Conservation (phyloP, 176 grass and related monocot genomes). For the Eleusine indica region DNA sequence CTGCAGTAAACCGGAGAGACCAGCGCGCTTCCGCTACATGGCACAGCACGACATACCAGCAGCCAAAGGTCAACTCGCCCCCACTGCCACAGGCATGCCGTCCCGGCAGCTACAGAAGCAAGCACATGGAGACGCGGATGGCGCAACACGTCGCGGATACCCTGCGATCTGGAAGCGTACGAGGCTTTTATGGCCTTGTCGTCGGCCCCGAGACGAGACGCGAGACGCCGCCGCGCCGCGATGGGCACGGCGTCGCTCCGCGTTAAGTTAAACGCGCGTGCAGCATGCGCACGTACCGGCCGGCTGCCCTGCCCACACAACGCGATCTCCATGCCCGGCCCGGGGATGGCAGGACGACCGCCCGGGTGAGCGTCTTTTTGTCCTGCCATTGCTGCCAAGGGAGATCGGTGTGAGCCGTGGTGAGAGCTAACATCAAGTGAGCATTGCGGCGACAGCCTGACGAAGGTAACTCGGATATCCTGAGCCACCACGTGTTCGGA, state of each 20-base stretch:
- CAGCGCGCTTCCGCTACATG: not conserved
- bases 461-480: not conserved
- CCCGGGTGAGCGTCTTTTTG: too few relatives aligned
- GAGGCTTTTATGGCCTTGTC: not conserved
- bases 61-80: not conserved
- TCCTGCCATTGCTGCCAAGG: too few relatives aligned
- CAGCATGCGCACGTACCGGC: not conserved
- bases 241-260: slow-evolving; percentile 9
- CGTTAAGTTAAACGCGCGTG: not conserved
- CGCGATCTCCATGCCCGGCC: not conserved
- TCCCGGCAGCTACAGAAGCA: not conserved
- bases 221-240: not conserved
- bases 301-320: not conserved
- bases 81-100: too few relatives aligned
- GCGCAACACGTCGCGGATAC: not conserved
- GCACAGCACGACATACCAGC: not conserved
- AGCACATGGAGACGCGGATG: not conserved
- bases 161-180: not conserved
- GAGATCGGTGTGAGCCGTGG: too few relatives aligned
- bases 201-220: too few relatives aligned
- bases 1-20: not conserved
- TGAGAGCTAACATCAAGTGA: too few relatives aligned
- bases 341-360: too few relatives aligned
- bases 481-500: not conserved
- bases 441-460: not conserved